Conservation (phyloP, 768 basidiomycete genomes). For the Peribolospora kevripleyi region DNA sequence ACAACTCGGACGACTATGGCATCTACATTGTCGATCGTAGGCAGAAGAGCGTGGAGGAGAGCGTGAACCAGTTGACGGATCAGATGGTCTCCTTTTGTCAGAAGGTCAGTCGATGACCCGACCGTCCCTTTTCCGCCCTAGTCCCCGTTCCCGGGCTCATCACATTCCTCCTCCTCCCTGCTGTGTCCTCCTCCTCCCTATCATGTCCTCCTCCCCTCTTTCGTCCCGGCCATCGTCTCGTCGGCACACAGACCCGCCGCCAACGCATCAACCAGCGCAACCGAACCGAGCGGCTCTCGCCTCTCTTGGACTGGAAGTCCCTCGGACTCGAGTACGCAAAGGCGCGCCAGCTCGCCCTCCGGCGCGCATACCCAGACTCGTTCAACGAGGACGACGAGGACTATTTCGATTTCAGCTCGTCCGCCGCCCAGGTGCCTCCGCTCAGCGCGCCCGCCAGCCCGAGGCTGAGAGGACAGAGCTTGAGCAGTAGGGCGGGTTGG, state of each 20-base stretch:
- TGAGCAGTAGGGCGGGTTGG: constrained; percentile 29
- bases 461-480: constrained; percentile 27
- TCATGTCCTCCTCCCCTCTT: too few species aligned
- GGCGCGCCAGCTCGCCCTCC: constrained; percentile 55
- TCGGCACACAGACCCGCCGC: constrained; percentile 34
- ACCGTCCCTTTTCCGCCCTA: background rate
- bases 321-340: constrained; percentile 86
- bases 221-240: too few species aligned
- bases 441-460: constrained; percentile 73
- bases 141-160: background rate
- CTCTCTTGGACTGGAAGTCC: constrained; percentile 82
- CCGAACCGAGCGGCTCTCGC: constrained; percentile 78
- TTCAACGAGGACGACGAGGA: constrained; percentile 35
- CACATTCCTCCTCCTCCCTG: too few species aligned
- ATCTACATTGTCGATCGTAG: constrained; percentile 84
- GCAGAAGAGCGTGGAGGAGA: constrained; percentile 68
- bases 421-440: constrained; percentile 39
- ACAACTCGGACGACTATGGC: constrained; percentile 39
- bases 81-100: constrained; percentile 48
- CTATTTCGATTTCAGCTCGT: constrained; percentile 33
- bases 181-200: constrained; percentile 14
- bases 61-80: constrained; percentile 56
- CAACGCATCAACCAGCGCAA: constrained; percentile 98
- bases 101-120: constrained; percentile 20
- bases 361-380: constrained; percentile 84